Evolutionary conservation across 306 rosid genomes (phyloP).

Genomic region (Senna tora): DNA sequence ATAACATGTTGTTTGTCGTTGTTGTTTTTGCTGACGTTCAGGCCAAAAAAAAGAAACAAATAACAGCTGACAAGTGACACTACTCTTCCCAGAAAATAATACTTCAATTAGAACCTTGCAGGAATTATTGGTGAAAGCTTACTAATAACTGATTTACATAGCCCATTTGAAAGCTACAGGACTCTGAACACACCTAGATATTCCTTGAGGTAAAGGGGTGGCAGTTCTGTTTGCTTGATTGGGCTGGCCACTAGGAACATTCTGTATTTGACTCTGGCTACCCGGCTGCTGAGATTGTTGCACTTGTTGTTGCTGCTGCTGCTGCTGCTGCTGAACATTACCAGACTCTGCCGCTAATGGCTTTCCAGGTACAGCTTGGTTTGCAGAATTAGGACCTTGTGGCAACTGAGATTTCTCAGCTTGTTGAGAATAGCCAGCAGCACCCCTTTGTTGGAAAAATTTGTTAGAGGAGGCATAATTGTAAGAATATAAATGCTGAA

Average conservation of each 20-base stretch:
- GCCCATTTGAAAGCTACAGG: conserved; percentile 68
- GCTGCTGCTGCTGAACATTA: conserved; percentile 60
- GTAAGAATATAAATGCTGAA: conserved; percentile 87
- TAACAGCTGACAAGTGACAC: conserved; percentile 43
- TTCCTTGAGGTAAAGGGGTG: conserved; percentile 89
- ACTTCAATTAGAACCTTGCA: conserved; percentile 37
- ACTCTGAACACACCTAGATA: conserved; percentile 98
- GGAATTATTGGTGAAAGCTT: conserved; percentile 47
- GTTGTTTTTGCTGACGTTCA: no score
- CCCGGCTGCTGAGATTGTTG: conserved; percentile 76
- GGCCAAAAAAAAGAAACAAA: no score
- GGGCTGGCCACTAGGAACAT: conserved; percentile 67
- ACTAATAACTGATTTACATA: conserved; percentile 44
- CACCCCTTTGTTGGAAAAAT: conserved; percentile 73
- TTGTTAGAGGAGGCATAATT: conserved; percentile 67
- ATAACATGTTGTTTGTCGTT: no score
- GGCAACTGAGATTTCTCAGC: conserved; percentile 74
- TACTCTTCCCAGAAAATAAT: conserved; percentile 35
- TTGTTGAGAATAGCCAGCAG: conserved; percentile 65
- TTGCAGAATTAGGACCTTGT: conserved; percentile 57
- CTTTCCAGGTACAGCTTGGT: conserved; percentile 69
- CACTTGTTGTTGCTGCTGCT: conserved; percentile 81
- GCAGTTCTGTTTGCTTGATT: conserved; percentile 73
- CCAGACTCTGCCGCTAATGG: conserved; percentile 75
- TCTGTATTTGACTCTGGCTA: conserved; percentile 67